Conservation (phyloP, 2,329 filamentous ascomycete genomes). For the Pyrenochaeta sp. region DNA sequence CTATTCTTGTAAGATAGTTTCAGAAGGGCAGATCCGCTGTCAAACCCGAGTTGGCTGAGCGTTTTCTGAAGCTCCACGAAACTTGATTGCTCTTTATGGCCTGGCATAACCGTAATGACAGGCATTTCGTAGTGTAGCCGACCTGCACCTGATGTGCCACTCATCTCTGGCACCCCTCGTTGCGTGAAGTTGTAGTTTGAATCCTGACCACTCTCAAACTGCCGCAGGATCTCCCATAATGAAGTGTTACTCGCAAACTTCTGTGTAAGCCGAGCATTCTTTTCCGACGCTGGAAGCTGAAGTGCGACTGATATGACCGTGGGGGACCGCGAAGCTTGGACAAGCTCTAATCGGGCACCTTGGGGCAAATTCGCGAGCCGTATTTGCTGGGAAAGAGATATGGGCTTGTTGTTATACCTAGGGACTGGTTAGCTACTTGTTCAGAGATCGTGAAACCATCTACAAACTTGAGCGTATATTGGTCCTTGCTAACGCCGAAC, state of each 20-base stretch:
- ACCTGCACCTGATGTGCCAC: slow-evolving; percentile 66
- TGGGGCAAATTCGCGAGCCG: slow-evolving; percentile 82
- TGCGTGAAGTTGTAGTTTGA: slow-evolving; percentile 79
- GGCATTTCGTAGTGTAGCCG: slow-evolving; percentile 90
- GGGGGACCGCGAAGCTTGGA: slow-evolving; percentile 84
- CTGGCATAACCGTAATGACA: slow-evolving; percentile 80
- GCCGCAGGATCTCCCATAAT: slow-evolving; percentile 87
- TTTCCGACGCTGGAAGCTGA: slow-evolving; percentile 72
- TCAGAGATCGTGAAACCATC: not conserved
- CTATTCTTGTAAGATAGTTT: slow-evolving; percentile 79
- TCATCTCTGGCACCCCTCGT: slow-evolving; percentile 74
- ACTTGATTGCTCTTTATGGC: slow-evolving; percentile 71
- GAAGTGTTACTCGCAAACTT: slow-evolving; percentile 90
- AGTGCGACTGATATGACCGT: slow-evolving; percentile 89
- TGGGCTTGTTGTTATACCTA: slow-evolving; percentile 74
- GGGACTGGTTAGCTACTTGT: slow-evolving; percentile 6
- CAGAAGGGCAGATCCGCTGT: slow-evolving; percentile 81
- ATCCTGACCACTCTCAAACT: slow-evolving; percentile 74
- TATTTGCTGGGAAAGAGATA: slow-evolving; percentile 86
- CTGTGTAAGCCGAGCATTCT: slow-evolving; percentile 69
- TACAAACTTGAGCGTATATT: slow-evolving; percentile 80
- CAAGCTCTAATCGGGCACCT: slow-evolving; percentile 91
- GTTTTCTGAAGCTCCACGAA: slow-evolving; percentile 90
- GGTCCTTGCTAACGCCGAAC: slow-evolving; percentile 74
- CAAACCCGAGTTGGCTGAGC: slow-evolving; percentile 84